A percentile compares a stretch with the other conserved stretches of the same genome.
These are phyloP conservation scores for Talaromyces sp. DNA, from an alignment of 2,329 filamentous ascomycete genomes.

Conservation along the genomic window DNA sequence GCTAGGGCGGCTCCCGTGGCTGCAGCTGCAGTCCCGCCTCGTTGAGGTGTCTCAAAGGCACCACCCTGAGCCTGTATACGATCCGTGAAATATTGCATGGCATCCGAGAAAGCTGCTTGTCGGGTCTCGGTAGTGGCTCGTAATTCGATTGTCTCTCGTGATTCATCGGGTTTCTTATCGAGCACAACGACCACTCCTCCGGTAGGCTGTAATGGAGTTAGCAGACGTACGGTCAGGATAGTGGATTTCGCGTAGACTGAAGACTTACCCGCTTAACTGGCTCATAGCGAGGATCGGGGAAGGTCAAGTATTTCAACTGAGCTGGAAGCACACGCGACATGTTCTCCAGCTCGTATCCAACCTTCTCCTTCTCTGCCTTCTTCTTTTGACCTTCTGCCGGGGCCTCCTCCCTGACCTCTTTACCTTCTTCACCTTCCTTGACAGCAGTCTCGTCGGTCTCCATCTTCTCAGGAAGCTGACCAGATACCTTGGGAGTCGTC, in stretches of 20 bases:
- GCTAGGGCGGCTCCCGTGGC: constrained; percentile 62
- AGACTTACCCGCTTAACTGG: constrained; percentile 78
- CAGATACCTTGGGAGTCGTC: constrained; percentile 64
- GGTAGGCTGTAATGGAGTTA: constrained; percentile 65
- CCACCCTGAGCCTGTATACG: constrained; percentile 42
- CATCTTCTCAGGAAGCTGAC: constrained; percentile 74
- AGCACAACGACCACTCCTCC: constrained; percentile 89
- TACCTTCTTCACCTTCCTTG: constrained; percentile 61
- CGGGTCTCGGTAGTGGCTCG: constrained; percentile 72
- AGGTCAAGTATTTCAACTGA: constrained; percentile 93
- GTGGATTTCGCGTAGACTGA: constrained; percentile 1
- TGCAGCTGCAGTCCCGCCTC: constrained; percentile 24
- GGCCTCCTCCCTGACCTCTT: constrained; percentile 53
- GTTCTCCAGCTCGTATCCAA: constrained; percentile 93
- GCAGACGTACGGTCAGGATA: constrained; percentile 55
- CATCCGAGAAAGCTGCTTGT: constrained; percentile 44
- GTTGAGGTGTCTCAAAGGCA: constrained; percentile 33
- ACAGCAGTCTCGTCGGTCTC: constrained; percentile 56
- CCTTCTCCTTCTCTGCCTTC: constrained; percentile 91
- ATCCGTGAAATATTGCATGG: constrained; percentile 33
- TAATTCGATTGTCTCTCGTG: constrained; percentile 79
- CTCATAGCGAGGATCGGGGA: constrained; percentile 84
- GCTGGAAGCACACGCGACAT: constrained; percentile 90
- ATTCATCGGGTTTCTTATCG: constrained; percentile 74
- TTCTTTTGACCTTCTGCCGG: constrained; percentile 65